phyloP scores from a whole-genome alignment of 1,139 yeast genomes.

The Candida glucosophila region DNA sequence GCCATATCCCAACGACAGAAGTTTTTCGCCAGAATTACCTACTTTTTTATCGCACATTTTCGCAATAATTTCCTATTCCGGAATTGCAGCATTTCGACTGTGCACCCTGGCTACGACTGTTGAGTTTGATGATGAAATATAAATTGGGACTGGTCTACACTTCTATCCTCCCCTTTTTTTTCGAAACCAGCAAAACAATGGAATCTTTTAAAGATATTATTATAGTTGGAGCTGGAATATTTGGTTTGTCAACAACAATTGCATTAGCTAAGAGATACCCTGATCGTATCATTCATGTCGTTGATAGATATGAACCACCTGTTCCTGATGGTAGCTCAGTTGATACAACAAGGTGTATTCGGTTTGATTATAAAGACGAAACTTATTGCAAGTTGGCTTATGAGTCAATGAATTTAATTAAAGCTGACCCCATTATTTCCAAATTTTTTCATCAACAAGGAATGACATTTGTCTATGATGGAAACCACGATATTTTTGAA shows the following conservation, averaged over 20 bases:
- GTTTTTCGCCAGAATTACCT: background rate
- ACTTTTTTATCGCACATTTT: background rate
- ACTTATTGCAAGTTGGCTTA: slow-evolving; percentile 2
- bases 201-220: slow-evolving; percentile 1
- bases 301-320: slow-evolving; percentile 1
- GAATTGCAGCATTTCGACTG: slow-evolving; percentile 1
- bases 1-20: no score
- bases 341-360: slow-evolving; percentile 2
- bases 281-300: slow-evolving; percentile 1
- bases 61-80: background rate
- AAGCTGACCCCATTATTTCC: slow-evolving; percentile 2
- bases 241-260: no score
- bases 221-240: no score
- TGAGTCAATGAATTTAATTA: slow-evolving; percentile 1
- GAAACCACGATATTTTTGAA: slow-evolving; percentile 3
- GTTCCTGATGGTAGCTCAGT: slow-evolving; percentile 3
- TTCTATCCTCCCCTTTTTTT: background rate
- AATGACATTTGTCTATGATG: slow-evolving; percentile 3
- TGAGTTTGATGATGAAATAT: background rate
- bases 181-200: background rate
- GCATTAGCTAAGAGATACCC: no score
- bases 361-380: slow-evolving; percentile 2
- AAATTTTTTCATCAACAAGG: slow-evolving; percentile 2
- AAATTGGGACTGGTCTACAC: background rate
- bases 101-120: background rate